These are phyloP conservation scores for Elaeis guineensis DNA, from an alignment of 176 grass and related monocot species.

Conservation along the genomic window DNA sequence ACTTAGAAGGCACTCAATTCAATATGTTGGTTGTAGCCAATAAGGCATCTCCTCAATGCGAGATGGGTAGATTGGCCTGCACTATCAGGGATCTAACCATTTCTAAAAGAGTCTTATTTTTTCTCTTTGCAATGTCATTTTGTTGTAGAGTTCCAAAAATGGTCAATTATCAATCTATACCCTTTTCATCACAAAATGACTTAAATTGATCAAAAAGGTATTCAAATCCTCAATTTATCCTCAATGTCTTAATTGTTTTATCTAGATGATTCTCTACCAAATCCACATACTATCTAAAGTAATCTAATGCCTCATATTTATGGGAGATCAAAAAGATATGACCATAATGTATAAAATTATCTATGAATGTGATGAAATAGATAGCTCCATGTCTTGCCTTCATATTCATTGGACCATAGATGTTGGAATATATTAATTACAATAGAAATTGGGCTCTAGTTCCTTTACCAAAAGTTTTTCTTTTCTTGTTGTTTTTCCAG, in stretches of 20 bases:
- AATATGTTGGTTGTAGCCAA: not conserved
- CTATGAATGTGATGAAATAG: too few relatives aligned
- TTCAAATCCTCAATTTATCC: not conserved
- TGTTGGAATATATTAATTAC: too few relatives aligned
- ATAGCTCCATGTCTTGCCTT: too few relatives aligned
- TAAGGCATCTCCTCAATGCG: not conserved
- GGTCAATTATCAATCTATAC: not conserved
- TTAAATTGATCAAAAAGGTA: not conserved
- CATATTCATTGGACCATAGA: too few relatives aligned
- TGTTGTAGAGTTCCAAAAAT: not conserved
- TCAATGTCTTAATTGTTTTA: not conserved
- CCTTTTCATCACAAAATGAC: not conserved
- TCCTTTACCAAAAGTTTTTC: too few relatives aligned
- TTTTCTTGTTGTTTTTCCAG: too few relatives aligned
- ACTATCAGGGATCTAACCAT: not conserved
- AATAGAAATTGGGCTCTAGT: too few relatives aligned
- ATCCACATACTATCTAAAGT: not conserved
- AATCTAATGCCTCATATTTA: not conserved
- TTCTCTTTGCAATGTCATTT: not conserved
- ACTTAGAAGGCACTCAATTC: not conserved
- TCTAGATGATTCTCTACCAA: not conserved
- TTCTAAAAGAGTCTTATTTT: not conserved
- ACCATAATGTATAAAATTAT: too few relatives aligned
- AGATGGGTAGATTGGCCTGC: not conserved
- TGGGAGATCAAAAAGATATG: not conserved